A percentile compares a stretch with the other conserved stretches of the same genome.
phyloP scores from a whole-genome alignment of 1,139 yeast species.

The Debaryomyces coudertii region DNA sequence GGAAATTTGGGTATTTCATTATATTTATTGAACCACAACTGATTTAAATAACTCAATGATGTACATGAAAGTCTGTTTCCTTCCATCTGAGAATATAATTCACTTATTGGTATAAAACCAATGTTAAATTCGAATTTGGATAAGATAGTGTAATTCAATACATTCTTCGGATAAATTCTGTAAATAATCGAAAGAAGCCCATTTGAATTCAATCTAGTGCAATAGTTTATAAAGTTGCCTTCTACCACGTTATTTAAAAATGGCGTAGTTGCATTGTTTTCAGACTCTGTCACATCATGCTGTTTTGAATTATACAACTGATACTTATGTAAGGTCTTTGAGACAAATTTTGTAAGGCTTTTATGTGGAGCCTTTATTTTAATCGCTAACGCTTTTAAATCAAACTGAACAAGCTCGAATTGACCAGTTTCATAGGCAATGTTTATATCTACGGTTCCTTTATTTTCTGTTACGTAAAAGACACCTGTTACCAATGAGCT shows the following conservation, averaged over 20 bases:
- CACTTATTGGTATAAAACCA: slow-evolving; percentile 22
- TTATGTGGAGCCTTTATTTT: slow-evolving; percentile 18
- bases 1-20: slow-evolving; percentile 15
- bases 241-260: slow-evolving; percentile 29
- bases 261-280: slow-evolving; percentile 17
- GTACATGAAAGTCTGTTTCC: slow-evolving; percentile 12
- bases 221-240: slow-evolving; percentile 33
- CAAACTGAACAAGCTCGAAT: slow-evolving; percentile 23
- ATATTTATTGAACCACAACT: slow-evolving; percentile 20
- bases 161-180: slow-evolving; percentile 33
- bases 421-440: slow-evolving; percentile 35
- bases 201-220: slow-evolving; percentile 23
- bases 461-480: neutral
- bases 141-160: slow-evolving; percentile 32
- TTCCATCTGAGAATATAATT: neutral
- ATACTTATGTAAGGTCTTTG: slow-evolving; percentile 27
- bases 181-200: slow-evolving; percentile 31
- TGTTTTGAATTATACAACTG: slow-evolving; percentile 30
- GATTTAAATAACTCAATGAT: slow-evolving; percentile 22
- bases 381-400: slow-evolving; percentile 12
- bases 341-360: slow-evolving; percentile 21
- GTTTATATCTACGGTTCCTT: slow-evolving; percentile 11
- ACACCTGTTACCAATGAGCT: slow-evolving; percentile 13
- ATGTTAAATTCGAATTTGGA: slow-evolving; percentile 31
- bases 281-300: slow-evolving; percentile 20